Evolutionary conservation across 1,284 basidiomycete genomes (phyloP).

Genomic region (Fomitiporia mediterranea): DNA sequence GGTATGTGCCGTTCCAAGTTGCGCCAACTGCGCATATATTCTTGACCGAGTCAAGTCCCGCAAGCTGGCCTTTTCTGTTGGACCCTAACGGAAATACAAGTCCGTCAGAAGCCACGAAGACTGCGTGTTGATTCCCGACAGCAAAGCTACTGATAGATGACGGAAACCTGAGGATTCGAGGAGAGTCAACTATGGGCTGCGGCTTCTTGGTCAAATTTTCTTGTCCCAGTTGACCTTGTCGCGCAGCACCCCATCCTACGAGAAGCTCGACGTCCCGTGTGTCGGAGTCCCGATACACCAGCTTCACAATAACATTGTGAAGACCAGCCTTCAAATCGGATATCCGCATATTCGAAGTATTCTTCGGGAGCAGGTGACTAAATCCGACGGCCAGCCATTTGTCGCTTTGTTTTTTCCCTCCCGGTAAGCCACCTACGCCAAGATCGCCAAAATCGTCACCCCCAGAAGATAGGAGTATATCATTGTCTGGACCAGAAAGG

Average conservation of each 20-base stretch:
- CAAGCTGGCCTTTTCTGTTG: conserved; percentile 65
- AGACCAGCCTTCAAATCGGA: conserved; percentile 47
- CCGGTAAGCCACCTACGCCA: conserved; percentile 41
- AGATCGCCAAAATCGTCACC: conserved; percentile 80
- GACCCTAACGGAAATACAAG: conserved; percentile 54
- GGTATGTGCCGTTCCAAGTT: conserved; percentile 83
- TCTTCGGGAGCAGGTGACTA: conserved; percentile 31
- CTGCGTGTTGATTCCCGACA: conserved; percentile 70
- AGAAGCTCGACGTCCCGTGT: conserved; percentile 32
- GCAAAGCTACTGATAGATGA: conserved; percentile 37
- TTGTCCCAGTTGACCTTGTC: conserved; percentile 75
- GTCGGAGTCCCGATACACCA: conserved; percentile 30
- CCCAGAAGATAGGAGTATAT: conserved; percentile 76
- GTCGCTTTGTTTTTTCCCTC: conserved; percentile 14
- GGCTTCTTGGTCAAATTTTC: conserved; percentile 19
- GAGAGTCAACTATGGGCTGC: conserved; percentile 32
- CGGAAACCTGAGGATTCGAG: conserved; percentile 31
- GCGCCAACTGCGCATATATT: conserved; percentile 45
- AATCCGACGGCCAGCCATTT: conserved; percentile 42
- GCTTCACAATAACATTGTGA: conserved; percentile 58
- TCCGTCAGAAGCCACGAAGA: conserved; percentile 50
- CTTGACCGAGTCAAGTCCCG: conserved; percentile 32
- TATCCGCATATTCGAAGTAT: conserved; percentile 8
- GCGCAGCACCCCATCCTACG: conserved; percentile 77
- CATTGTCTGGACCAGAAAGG: conserved; percentile 39